A percentile compares a stretch with the other conserved stretches of the same genome.
Evolutionary conservation across 2,329 filamentous ascomycete genomes (phyloP).

Genomic region (Ophiostoma sp.): DNA sequence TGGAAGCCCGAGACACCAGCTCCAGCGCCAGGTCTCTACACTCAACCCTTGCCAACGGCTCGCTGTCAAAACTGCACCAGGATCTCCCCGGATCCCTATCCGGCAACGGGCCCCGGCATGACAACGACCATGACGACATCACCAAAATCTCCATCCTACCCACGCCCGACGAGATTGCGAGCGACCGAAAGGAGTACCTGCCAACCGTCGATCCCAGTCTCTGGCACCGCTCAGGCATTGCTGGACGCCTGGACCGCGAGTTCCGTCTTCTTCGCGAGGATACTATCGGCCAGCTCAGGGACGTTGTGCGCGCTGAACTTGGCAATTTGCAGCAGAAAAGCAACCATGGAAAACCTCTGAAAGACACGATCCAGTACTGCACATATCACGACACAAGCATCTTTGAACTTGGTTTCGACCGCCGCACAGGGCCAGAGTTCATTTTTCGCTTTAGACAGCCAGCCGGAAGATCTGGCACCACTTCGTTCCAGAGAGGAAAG

Average conservation of each 20-base stretch:
- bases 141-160: slow-evolving; percentile 41
- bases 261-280: slow-evolving; percentile 54
- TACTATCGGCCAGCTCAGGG: slow-evolving; percentile 48
- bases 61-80: not conserved
- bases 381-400: slow-evolving; percentile 36
- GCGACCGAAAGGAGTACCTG: slow-evolving; percentile 37
- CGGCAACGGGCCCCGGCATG: slow-evolving; percentile 33
- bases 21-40: not conserved
- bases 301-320: slow-evolving; percentile 41
- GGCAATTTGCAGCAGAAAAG: slow-evolving; percentile 30
- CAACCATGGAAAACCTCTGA: slow-evolving; percentile 20
- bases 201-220: slow-evolving; percentile 36
- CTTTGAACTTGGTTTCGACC: slow-evolving; percentile 35
- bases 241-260: slow-evolving; percentile 48
- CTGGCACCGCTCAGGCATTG: slow-evolving; percentile 40
- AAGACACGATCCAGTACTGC: slow-evolving; percentile 33
- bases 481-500: not conserved
- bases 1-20: not conserved
- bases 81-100: slow-evolving; percentile 22
- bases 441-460: slow-evolving; percentile 45
- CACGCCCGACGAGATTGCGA: slow-evolving; percentile 39
- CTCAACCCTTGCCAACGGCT: not conserved
- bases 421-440: slow-evolving; percentile 40
- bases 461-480: not conserved
- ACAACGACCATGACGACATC: slow-evolving; percentile 44